Conservation (phyloP, 345 rosid genomes). For the Psidium guajava region DNA sequence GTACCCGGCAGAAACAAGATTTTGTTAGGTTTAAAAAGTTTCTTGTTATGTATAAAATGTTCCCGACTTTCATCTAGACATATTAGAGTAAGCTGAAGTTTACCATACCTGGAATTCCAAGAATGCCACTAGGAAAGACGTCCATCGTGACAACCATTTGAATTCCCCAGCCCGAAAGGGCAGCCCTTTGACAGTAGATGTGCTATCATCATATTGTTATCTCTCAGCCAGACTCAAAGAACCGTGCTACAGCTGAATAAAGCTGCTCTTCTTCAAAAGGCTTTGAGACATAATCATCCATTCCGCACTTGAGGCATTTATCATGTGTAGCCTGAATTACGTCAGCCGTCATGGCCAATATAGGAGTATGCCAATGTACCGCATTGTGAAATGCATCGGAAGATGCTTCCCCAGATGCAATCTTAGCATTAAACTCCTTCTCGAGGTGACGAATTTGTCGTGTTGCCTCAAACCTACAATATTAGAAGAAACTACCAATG, state of each 20-base stretch:
- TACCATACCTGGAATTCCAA: neutral
- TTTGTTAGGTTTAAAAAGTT: neutral
- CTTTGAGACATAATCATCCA: slow-evolving; percentile 80
- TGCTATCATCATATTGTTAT: neutral
- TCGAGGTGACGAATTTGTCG: slow-evolving; percentile 51
- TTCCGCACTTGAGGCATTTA: slow-evolving; percentile 66
- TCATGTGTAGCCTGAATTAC: slow-evolving; percentile 75
- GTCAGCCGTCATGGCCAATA: slow-evolving; percentile 94
- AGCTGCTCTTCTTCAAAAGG: slow-evolving; percentile 83
- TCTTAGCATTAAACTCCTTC: slow-evolving; percentile 34
- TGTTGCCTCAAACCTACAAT: slow-evolving; percentile 82
- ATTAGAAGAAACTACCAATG: neutral
- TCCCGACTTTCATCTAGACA: neutral
- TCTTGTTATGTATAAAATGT: neutral
- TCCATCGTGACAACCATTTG: neutral
- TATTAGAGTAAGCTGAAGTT: neutral
- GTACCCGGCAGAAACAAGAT: neutral
- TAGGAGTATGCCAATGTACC: slow-evolving; percentile 55
- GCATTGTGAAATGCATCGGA: slow-evolving; percentile 25
- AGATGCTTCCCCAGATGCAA: slow-evolving; percentile 40
- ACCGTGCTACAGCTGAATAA: slow-evolving; percentile 59
- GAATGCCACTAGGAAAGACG: neutral
- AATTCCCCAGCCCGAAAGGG: neutral
- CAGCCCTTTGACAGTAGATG: neutral
- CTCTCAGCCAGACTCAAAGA: slow-evolving; percentile 40